Conservation (phyloP, 2,329 filamentous ascomycete genomes). For the Calonectria montana region DNA sequence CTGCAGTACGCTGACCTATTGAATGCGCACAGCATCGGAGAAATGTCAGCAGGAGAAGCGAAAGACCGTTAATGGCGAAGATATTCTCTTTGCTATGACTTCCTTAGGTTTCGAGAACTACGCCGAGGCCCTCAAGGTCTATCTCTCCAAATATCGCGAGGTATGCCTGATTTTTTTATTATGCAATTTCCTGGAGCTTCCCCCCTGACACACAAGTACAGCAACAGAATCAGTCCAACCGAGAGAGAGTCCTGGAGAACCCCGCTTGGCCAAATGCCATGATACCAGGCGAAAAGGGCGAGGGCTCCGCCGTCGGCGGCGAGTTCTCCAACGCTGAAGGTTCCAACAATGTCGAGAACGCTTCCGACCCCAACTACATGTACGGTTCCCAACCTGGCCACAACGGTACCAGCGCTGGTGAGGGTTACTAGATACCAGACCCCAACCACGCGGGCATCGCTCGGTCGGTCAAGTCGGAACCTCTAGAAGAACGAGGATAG, state of each 20-base stretch:
- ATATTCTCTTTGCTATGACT: conserved; percentile 99
- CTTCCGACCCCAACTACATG: conserved; percentile 59
- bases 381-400: conserved; percentile 67
- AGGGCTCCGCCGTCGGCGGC: conserved; percentile 43
- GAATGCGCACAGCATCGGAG: conserved; percentile 79
- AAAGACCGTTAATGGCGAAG: conserved; percentile 98
- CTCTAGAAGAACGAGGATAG: not conserved
- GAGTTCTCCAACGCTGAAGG: conserved; percentile 59
- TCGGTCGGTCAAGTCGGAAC: not conserved
- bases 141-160: conserved; percentile 96
- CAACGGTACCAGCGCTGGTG: conserved; percentile 66
- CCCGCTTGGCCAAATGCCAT: conserved; percentile 46
- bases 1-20: conserved; percentile 33
- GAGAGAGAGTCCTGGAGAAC: conserved; percentile 52
- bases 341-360: conserved; percentile 53
- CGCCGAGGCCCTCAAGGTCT: conserved; percentile 96
- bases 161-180: conserved; percentile 65
- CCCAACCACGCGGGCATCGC: not conserved
- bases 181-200: not conserved
- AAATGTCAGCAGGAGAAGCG: conserved; percentile 99
- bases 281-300: conserved; percentile 48
- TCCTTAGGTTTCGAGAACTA: conserved; percentile 99
- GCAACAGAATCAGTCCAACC: conserved; percentile 57
- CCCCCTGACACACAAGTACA: conserved; percentile 30
- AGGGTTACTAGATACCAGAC: conserved; percentile 57